A percentile compares a stretch with the other conserved stretches of the same genome.
Evolutionary conservation across 257 asterid species (phyloP).

Genomic region (Agastache rugosa): DNA sequence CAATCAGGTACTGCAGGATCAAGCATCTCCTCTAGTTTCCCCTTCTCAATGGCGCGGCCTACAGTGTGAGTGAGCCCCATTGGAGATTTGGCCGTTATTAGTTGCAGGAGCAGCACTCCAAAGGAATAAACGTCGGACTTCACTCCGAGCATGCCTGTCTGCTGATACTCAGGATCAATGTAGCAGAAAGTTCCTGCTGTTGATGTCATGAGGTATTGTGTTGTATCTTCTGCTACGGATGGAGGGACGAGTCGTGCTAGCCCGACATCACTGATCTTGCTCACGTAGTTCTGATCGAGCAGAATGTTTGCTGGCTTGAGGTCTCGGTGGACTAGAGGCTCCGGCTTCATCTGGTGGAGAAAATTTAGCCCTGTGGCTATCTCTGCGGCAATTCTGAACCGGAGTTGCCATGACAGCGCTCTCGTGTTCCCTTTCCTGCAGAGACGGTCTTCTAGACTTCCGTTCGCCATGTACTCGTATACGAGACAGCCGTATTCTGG

Average conservation of each 20-base stretch:
- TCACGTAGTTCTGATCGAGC: conserved; percentile 73
- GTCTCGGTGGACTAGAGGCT: conserved; percentile 92
- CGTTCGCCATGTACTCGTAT: conserved; percentile 82
- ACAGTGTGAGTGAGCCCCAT: conserved; percentile 76
- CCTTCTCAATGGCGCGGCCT: conserved; percentile 56
- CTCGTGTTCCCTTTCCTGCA: conserved; percentile 50
- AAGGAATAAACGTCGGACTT: conserved; percentile 87
- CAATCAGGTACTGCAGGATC: conserved; percentile 74
- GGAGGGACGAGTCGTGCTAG: conserved; percentile 84
- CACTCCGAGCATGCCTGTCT: conserved; percentile 92
- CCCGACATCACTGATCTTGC: conserved; percentile 89
- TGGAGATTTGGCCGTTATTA: conserved; percentile 71
- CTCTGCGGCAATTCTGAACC: conserved; percentile 85
- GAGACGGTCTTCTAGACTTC: conserved; percentile 87
- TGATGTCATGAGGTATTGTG: conserved; percentile 82
- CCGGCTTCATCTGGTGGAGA: conserved; percentile 92
- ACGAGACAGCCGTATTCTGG: conserved; percentile 93
- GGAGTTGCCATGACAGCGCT: conserved; percentile 77
- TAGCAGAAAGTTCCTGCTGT: conserved; percentile 93
- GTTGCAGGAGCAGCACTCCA: conserved; percentile 73
- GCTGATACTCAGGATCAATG: conserved; percentile 93
- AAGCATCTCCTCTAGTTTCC: conserved; percentile 55
- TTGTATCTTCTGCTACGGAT: conserved; percentile 57
- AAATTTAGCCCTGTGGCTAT: conserved; percentile 74
- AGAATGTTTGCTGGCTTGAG: conserved; percentile 89